Conservation (phyloP, 1,284 basidiomycete genomes). For the Cutaneotrichosporon cutaneum region DNA sequence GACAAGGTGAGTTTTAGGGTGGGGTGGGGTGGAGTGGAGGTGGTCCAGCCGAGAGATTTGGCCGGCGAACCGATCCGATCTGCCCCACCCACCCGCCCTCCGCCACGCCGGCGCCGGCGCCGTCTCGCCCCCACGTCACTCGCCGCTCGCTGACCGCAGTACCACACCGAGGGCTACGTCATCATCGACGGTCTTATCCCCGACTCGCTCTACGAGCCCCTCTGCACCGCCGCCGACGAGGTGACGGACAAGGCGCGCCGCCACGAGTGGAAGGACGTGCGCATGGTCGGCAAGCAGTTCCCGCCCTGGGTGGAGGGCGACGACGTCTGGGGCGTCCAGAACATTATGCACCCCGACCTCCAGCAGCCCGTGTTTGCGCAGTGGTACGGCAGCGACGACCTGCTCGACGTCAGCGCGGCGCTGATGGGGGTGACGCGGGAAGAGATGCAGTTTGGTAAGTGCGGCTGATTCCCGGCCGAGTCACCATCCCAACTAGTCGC, state of each 20-base stretch:
- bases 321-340: constrained; percentile 75
- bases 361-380: constrained; percentile 61
- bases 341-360: constrained; percentile 73
- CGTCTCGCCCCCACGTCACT: neutral
- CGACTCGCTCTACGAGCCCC: constrained; percentile 51
- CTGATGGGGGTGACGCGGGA: constrained; percentile 62
- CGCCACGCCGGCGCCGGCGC: too few species aligned
- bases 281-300: constrained; percentile 77
- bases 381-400: constrained; percentile 66
- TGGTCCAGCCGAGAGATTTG: too few species aligned
- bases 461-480: too few species aligned
- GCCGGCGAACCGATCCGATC: too few species aligned
- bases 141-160: constrained; percentile 40
- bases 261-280: constrained; percentile 66
- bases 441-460: constrained; percentile 67
- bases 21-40: neutral
- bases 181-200: constrained; percentile 65
- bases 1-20: constrained; percentile 22
- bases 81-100: neutral
- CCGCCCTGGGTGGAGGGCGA: constrained; percentile 61
- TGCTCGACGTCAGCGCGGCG: constrained; percentile 58
- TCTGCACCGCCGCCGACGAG: constrained; percentile 60
- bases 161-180: constrained; percentile 69
- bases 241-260: constrained; percentile 61
- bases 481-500: too few species aligned